Evolutionary conservation across 1,284 basidiomycete genomes (phyloP).

Genomic region (Thecaphora thlaspeos): DNA sequence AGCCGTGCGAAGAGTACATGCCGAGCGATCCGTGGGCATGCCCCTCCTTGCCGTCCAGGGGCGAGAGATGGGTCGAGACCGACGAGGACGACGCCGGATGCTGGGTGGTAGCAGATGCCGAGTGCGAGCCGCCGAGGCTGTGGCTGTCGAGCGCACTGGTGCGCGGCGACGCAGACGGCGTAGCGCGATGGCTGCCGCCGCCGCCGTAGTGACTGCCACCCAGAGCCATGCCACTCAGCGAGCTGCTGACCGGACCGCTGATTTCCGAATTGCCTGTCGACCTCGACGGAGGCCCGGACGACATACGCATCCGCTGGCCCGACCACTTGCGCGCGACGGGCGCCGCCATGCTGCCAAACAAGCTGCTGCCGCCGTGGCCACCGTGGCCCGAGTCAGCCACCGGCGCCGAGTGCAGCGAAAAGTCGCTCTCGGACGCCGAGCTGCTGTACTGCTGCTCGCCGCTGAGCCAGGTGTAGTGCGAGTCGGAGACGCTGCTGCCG

Average conservation of each 20-base stretch:
- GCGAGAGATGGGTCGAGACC: no score
- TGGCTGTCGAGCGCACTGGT: no score
- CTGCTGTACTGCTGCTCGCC: slow-evolving; percentile 8
- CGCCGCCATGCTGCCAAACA: not conserved
- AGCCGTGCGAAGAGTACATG: no score
- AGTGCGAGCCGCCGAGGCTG: no score
- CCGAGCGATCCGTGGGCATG: no score
- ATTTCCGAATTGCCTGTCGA: not conserved
- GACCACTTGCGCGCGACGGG: not conserved
- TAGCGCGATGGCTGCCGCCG: no score
- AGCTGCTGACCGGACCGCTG: not conserved
- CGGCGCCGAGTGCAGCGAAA: slow-evolving; percentile 2
- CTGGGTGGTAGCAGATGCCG: no score
- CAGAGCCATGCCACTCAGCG: not conserved
- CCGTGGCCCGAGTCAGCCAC: not conserved
- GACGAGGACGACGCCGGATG: no score
- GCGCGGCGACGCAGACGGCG: no score
- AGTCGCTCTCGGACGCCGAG: slow-evolving; percentile 14
- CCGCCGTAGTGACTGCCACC: no score
- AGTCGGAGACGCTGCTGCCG: slow-evolving; percentile 13
- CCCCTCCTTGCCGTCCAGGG: no score
- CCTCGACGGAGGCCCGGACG: not conserved
- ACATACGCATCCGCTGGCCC: not conserved
- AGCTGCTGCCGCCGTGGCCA: no score
- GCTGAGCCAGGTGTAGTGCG: slow-evolving; percentile 9